Evolutionary conservation across 331 rosid species (phyloP).

Genomic region (Pyracantha coccinea): DNA sequence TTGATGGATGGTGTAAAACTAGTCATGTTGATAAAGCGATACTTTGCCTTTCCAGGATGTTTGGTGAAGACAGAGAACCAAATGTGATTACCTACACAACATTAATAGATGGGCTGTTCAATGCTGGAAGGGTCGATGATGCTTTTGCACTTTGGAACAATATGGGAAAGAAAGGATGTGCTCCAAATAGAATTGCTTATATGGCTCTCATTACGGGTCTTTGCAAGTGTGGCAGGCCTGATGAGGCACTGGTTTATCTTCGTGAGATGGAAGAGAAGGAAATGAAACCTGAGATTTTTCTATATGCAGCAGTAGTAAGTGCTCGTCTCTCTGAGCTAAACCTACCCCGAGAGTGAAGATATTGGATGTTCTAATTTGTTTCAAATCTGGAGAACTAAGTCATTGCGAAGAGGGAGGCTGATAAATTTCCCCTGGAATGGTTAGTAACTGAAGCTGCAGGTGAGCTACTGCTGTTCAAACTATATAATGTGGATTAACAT

Average conservation of each 20-base stretch:
- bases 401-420: not conserved
- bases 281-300: slow-evolving; percentile 55
- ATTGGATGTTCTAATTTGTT: not conserved
- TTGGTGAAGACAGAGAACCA: slow-evolving; percentile 45
- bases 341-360: slow-evolving; percentile 26
- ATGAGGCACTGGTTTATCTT: slow-evolving; percentile 42
- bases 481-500: not conserved
- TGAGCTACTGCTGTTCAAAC: not conserved
- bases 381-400: not conserved
- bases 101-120: slow-evolving; percentile 63
- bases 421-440: not conserved
- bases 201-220: slow-evolving; percentile 78
- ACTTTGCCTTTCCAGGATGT: slow-evolving; percentile 43
- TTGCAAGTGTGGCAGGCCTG: slow-evolving; percentile 58
- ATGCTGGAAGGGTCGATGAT: slow-evolving; percentile 54
- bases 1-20: slow-evolving; percentile 46
- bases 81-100: slow-evolving; percentile 65
- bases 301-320: slow-evolving; percentile 47
- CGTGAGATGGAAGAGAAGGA: slow-evolving; percentile 54
- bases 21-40: slow-evolving; percentile 52
- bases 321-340: slow-evolving; percentile 40
- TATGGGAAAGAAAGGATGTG: slow-evolving; percentile 51
- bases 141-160: slow-evolving; percentile 56
- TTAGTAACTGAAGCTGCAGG: not conserved
- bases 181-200: slow-evolving; percentile 59